phyloP scores from a whole-genome alignment of 2,329 filamentous ascomycete genomes.

The Trematosphaeria pertusa region DNA sequence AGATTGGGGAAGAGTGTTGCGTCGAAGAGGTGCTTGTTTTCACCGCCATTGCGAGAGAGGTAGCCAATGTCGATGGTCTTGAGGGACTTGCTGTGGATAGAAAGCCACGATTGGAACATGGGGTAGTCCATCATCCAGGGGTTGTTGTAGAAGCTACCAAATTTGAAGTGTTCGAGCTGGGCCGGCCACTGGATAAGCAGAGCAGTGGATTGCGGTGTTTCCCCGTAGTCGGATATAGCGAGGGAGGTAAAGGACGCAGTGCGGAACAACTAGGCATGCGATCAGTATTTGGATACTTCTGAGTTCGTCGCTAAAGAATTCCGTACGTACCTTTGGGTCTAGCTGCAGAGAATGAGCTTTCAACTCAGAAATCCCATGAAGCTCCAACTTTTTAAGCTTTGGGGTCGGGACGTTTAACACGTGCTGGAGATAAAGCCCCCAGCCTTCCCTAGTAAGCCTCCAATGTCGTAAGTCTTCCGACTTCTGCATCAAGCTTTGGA shows the following conservation, averaged over 20 bases:
- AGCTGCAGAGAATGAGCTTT: constrained; percentile 2
- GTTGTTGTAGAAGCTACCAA: constrained; percentile 9
- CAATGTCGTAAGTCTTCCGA: constrained; percentile 5
- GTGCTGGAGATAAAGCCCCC: constrained; percentile 3
- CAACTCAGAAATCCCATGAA: constrained; percentile 5
- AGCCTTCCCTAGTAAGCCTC: not conserved
- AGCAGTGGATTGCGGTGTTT: not conserved
- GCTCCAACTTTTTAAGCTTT: constrained; percentile 5
- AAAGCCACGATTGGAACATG: constrained; percentile 18
- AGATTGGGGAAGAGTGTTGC: constrained; percentile 20
- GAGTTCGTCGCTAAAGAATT: not conserved
- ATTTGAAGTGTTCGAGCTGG: constrained; percentile 12
- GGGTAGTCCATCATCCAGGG: constrained; percentile 9
- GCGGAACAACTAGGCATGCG: not conserved
- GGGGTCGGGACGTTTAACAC: constrained; percentile 1
- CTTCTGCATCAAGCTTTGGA: not conserved
- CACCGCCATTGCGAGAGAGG: not conserved
- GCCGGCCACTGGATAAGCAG: constrained; percentile 17
- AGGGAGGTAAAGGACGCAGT: constrained; percentile 12
- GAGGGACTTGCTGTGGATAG: constrained; percentile 12
- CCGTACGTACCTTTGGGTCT: constrained; percentile 4
- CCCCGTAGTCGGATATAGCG: constrained; percentile 9
- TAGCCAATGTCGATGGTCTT: constrained; percentile 12
- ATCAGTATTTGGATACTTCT: not conserved
- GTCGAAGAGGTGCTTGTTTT: constrained; percentile 13